Evolutionary conservation across 257 asterid species (phyloP), one percentile per base, ranked within the genome.

Genomic region (Henckelia pumila): DNA sequence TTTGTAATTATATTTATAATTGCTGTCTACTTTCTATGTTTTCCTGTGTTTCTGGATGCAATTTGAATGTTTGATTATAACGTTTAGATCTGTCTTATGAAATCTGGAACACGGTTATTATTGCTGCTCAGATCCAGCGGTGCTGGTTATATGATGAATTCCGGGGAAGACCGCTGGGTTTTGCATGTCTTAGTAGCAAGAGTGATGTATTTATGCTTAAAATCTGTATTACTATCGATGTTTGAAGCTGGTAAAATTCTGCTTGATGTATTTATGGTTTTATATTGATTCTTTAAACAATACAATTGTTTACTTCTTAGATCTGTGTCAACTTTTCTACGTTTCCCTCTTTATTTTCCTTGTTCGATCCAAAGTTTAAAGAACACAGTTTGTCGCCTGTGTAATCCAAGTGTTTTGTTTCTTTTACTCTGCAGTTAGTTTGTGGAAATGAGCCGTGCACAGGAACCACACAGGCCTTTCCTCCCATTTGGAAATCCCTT

Each of bases 401-500:
- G 11, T 33, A 56, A 17, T 60, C 19, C 6, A 16, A 53, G 8
- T 63, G 14, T 73, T 66, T 7, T 68, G 5, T 58, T n/a, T 25
- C 2, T 20, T 40, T 56, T 58, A 5, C 56, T 52, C 59, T 28
- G 90, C 83, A 84, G 88, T 70, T 76, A 52, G 66, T 72, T 64
- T 52, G 28, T 66, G 28, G 35, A 81, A 49, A 93, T 89, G 98
- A 85, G 86, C 62, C 83, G 78, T 57, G 67, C 84, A 17, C 95
- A 85, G 59, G 95, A 79, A 58, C 86, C 89, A 53, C 91, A 76
- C 64, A 76, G 85, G 76, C 63, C 84, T 35, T 80, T 79, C 64
- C 82, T 86, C 74, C 80, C 83, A 22, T 84, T 89, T 55, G 94
- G 97, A 59, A 92, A 92, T 73, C 96, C 98, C 20, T 83, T 92